These are phyloP conservation scores for Aspergillus eucalypticola DNA, from an alignment of 2,329 filamentous ascomycete species.

Conservation along the genomic window DNA sequence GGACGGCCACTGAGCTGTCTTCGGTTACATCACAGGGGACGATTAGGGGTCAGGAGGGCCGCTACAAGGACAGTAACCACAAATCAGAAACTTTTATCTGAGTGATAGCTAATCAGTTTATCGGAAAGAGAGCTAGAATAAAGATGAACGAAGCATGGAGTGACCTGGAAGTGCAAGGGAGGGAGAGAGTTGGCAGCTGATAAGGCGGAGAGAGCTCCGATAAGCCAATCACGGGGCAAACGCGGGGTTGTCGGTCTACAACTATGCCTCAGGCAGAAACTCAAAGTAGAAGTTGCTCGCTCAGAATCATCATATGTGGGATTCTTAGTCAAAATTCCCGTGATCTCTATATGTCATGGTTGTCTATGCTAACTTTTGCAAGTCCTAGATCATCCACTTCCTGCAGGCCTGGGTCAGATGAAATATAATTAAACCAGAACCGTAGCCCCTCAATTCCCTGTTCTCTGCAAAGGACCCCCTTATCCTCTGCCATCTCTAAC, in stretches of 20 bases:
- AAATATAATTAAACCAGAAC: conserved; percentile 81
- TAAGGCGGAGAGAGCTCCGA: conserved; percentile 1
- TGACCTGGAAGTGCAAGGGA: not conserved
- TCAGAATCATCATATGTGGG: not conserved
- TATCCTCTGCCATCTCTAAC: conserved; percentile 94
- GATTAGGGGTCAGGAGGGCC: not conserved
- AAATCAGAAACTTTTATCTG: too few species aligned
- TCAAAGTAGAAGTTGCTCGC: not conserved
- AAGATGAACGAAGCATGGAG: not conserved
- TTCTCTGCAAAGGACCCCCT: conserved; percentile 82
- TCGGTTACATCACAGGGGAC: not conserved
- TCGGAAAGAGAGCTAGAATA: not conserved
- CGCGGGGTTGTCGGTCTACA: not conserved
- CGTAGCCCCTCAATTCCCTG: conserved; percentile 86
- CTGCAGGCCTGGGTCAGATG: conserved; percentile 8
- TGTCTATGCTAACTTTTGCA: conserved; percentile 3
- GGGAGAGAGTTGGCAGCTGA: not conserved
- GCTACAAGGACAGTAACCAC: not conserved
- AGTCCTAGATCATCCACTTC: conserved; percentile 6
- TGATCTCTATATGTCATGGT: not conserved
- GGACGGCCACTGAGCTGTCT: not conserved
- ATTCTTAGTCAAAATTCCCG: not conserved
- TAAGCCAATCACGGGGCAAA: not conserved
- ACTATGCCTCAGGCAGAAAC: not conserved
- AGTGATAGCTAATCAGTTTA: not conserved